phyloP scores from a whole-genome alignment of 2,329 filamentous ascomycete genomes.

The Gaeumannomyces tritici region DNA sequence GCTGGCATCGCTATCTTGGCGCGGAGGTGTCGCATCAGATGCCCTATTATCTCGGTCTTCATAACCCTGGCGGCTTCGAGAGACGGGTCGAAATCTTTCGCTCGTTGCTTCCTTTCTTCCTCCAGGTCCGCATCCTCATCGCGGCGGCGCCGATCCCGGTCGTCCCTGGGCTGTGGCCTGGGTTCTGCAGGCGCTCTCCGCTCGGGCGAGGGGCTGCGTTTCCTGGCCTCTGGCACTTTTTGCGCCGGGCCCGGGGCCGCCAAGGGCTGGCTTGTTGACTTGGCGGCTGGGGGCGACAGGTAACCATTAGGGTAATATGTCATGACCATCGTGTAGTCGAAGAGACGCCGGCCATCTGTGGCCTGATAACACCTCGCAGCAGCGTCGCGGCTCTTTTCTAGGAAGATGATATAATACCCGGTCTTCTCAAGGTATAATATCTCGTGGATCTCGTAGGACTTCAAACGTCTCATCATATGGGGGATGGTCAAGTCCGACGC shows the following conservation, averaged over 20 bases:
- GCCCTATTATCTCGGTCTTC: slow-evolving; percentile 72
- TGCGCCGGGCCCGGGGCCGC: too few relatives aligned
- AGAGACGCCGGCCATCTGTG: slow-evolving; percentile 74
- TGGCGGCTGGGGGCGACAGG: not conserved
- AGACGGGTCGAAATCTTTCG: slow-evolving; percentile 85
- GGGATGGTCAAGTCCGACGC: slow-evolving; percentile 76
- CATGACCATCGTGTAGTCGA: slow-evolving; percentile 90
- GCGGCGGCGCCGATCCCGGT: slow-evolving; percentile 53
- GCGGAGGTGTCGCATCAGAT: slow-evolving; percentile 81
- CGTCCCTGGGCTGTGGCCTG: slow-evolving; percentile 45
- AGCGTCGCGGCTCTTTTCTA: slow-evolving; percentile 70
- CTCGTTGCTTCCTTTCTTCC: slow-evolving; percentile 80
- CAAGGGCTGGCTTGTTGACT: not conserved
- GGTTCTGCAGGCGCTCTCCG: slow-evolving; percentile 27
- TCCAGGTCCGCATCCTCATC: slow-evolving; percentile 79
- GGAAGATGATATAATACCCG: slow-evolving; percentile 90
- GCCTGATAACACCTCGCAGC: slow-evolving; percentile 70
- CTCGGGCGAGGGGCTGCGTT: slow-evolving; percentile 25
- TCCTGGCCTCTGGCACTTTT: slow-evolving; percentile 8
- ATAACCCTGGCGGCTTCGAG: slow-evolving; percentile 72
- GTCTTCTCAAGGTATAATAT: slow-evolving; percentile 68
- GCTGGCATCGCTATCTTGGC: slow-evolving; percentile 75
- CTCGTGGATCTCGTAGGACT: slow-evolving; percentile 70
- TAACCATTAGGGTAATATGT: slow-evolving; percentile 50
- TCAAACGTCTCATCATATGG: slow-evolving; percentile 83